phyloP scores from a whole-genome alignment of 768 basidiomycete species.

The Tephrocybe rancida region DNA sequence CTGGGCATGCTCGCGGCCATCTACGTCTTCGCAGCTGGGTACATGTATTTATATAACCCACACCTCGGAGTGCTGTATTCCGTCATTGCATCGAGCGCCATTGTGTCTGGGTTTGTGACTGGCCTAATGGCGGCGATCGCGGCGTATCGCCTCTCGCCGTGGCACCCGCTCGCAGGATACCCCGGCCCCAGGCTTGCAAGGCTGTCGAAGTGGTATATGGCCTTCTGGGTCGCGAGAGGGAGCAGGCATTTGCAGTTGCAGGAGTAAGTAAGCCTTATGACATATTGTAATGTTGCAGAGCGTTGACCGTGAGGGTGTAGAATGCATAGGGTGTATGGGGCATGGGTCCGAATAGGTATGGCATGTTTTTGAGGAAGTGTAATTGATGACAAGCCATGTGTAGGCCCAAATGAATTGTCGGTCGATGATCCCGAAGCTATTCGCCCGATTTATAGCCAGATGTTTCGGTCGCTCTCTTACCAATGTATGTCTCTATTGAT shows the following conservation, averaged over 20 bases:
- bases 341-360: conserved; percentile 33
- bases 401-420: conserved; percentile 42
- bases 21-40: background rate
- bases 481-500: conserved; percentile 3
- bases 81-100: background rate
- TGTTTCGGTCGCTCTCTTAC: conserved; percentile 29
- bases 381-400: background rate
- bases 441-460: conserved; percentile 26
- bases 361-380: background rate
- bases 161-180: conserved; percentile 10
- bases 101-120: background rate
- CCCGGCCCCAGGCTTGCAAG: conserved; percentile 9
- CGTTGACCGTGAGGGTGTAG: no score
- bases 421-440: conserved; percentile 24
- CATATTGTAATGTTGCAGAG: no score
- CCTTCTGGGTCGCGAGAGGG: conserved; percentile 3
- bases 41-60: conserved; percentile 1
- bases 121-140: conserved; percentile 6
- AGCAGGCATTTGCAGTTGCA: conserved; percentile 1
- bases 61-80: background rate
- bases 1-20: background rate
- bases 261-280: conserved; percentile 5
- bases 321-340: conserved; percentile 32
- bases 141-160: conserved; percentile 13
- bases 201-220: conserved; percentile 11